Evolutionary conservation across 768 basidiomycete genomes (phyloP).

Genomic region (Russula virescens): DNA sequence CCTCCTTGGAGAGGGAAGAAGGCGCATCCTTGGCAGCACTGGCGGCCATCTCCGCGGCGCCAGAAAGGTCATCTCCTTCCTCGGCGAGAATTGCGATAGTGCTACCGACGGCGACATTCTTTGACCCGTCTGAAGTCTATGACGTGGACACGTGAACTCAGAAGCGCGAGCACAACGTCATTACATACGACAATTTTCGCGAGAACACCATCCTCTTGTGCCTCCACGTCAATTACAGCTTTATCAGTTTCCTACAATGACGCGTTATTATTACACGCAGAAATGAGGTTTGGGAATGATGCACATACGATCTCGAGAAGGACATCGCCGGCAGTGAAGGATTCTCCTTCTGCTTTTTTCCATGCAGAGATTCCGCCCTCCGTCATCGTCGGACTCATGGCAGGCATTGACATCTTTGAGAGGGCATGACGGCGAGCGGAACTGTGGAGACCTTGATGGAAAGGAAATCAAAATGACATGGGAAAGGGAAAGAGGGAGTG

Average conservation of each 20-base stretch:
- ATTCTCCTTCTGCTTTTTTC: constrained; percentile 96
- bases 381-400: constrained; percentile 99
- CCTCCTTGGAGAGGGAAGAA: constrained; percentile 32
- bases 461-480: constrained; percentile 23
- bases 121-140: constrained; percentile 78
- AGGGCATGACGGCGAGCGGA: constrained; percentile 76
- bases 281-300: constrained; percentile 14
- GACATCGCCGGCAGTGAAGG: constrained; percentile 87
- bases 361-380: constrained; percentile 97
- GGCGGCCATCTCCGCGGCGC: constrained; percentile 65
- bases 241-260: constrained; percentile 92
- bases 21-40: constrained; percentile 47
- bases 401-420: constrained; percentile 89
- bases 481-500: constrained; percentile 45
- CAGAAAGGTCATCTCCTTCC: constrained; percentile 91
- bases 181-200: constrained; percentile 90
- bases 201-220: constrained; percentile 94
- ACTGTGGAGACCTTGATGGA: constrained; percentile 69
- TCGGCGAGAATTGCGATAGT: constrained; percentile 90
- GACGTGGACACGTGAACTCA: constrained; percentile 1
- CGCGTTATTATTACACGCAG: constrained; percentile 17
- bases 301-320: constrained; percentile 85
- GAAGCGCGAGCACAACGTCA: not conserved
- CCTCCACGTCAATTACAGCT: constrained; percentile 99
- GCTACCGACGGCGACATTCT: constrained; percentile 80